Conservation (phyloP, 2,329 filamentous ascomycete genomes). For the Lecanicillium sp. region DNA sequence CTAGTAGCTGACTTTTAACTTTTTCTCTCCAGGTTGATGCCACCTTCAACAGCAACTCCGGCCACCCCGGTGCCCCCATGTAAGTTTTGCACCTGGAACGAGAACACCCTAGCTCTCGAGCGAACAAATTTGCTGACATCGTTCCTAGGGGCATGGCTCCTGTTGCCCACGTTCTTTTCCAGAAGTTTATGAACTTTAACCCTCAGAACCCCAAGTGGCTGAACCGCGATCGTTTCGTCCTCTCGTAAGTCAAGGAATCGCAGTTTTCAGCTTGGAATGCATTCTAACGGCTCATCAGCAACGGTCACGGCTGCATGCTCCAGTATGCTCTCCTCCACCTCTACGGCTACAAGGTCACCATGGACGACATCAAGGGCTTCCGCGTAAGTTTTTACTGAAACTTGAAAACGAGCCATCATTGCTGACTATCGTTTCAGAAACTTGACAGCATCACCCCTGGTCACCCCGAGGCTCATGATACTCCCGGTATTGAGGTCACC, state of each 20-base stretch:
- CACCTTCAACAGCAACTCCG: conserved; percentile 90
- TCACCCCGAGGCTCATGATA: conserved; percentile 95
- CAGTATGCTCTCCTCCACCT: conserved; percentile 98
- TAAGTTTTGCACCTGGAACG: conserved; percentile 27
- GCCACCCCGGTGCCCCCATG: conserved; percentile 98
- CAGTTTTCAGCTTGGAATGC: conserved; percentile 4
- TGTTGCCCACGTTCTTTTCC: conserved; percentile 91
- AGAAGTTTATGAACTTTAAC: conserved; percentile 99
- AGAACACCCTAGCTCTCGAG: conserved; percentile 6
- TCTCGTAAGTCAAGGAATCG: conserved; percentile 68
- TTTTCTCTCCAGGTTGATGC: conserved; percentile 73
- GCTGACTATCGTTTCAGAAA: conserved; percentile 22
- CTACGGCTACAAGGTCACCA: conserved; percentile 76
- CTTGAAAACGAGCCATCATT: neutral
- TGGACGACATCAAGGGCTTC: conserved; percentile 95
- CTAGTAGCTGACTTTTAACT: conserved; percentile 16
- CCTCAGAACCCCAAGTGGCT: conserved; percentile 96
- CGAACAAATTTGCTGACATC: conserved; percentile 22
- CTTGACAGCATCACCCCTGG: conserved; percentile 77
- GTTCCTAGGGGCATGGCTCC: conserved; percentile 69
- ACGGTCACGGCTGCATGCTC: conserved; percentile 98
- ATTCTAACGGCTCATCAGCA: conserved; percentile 43
- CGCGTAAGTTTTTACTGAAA: conserved; percentile 55
- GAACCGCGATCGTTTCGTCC: conserved; percentile 96
- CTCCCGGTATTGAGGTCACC: conserved; percentile 93